Evolutionary conservation across 163 green algal genomes (phyloP).

Genomic region (Scenedesmus sp.): DNA sequence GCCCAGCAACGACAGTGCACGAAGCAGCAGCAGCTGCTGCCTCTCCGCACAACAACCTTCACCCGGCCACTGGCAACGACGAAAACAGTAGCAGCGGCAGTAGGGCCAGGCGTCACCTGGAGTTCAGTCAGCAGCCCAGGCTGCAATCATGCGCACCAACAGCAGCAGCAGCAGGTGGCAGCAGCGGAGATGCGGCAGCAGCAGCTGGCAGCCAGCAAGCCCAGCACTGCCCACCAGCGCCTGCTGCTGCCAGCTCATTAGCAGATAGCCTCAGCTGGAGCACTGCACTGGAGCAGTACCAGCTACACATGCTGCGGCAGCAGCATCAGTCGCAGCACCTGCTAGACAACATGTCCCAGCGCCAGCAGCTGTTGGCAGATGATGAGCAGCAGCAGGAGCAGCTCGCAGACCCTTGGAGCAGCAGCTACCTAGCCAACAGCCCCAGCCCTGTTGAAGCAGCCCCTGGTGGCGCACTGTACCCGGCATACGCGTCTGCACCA

Average conservation of each 20-base stretch:
- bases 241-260: neutral
- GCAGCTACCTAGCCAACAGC: neutral
- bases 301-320: neutral
- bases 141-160: neutral
- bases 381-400: neutral
- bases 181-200: neutral
- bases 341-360: neutral
- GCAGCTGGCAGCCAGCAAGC: neutral
- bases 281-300: conserved; percentile 21
- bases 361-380: conserved; percentile 1
- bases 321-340: conserved; percentile 5
- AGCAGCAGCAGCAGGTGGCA: neutral
- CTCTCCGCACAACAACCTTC: neutral
- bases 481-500: neutral
- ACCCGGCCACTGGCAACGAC: neutral
- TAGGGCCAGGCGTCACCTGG: neutral
- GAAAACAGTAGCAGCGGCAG: neutral
- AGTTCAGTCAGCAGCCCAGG: neutral
- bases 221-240: neutral
- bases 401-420: neutral
- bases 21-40: neutral
- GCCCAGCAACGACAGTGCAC: neutral
- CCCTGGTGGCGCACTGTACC: neutral
- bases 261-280: conserved; percentile 27
- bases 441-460: neutral